A percentile compares a stretch with the other conserved stretches of the same genome.
phyloP scores from a whole-genome alignment of 306 rosid species.

The Hippophae gyantsensis region DNA sequence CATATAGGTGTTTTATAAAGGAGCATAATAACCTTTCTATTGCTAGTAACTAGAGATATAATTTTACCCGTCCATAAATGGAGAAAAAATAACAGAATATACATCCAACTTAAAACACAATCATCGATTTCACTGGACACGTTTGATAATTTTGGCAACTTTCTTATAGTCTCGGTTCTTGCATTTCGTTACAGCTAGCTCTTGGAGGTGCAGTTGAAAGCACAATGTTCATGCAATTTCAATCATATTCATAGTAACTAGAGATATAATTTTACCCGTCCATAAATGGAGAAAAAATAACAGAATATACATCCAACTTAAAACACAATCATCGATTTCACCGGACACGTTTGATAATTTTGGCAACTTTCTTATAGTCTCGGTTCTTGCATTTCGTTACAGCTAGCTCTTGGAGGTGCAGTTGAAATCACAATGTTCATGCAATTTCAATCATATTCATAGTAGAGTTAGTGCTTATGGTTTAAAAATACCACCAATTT shows the following conservation, averaged over 20 bases:
- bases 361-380: constrained; percentile 29
- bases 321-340: constrained; percentile 23
- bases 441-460: neutral
- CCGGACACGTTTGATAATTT: constrained; percentile 17
- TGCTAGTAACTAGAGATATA: too few relatives aligned
- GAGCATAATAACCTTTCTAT: too few relatives aligned
- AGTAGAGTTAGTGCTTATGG: neutral
- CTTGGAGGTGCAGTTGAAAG: constrained; percentile 71
- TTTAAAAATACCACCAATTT: neutral
- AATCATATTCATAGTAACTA: too few relatives aligned
- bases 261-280: neutral
- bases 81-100: constrained; percentile 27
- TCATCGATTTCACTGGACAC: constrained; percentile 26
- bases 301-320: constrained; percentile 25
- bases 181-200: constrained; percentile 64
- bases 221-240: constrained; percentile 1
- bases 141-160: constrained; percentile 12
- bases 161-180: constrained; percentile 50
- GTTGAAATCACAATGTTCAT: constrained; percentile 9
- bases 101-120: constrained; percentile 20
- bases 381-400: constrained; percentile 67
- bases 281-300: constrained; percentile 27
- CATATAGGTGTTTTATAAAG: too few relatives aligned
- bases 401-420: constrained; percentile 74
- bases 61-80: constrained; percentile 27